phyloP scores from a whole-genome alignment of 371 early-diverging fungal species.

The Funneliformis caledonium region DNA sequence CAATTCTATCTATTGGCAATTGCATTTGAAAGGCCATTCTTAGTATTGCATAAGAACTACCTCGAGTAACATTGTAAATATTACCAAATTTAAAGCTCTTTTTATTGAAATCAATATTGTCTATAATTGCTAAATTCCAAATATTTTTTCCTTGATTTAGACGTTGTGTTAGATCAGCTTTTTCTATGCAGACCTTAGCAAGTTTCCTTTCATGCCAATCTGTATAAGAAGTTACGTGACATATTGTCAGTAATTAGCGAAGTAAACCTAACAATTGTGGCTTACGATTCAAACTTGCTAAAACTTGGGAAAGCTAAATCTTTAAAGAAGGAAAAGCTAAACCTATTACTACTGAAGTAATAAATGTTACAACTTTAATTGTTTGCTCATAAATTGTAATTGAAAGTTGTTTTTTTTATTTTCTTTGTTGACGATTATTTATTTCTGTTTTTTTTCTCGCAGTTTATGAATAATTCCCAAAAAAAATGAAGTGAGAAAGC shows the following conservation, averaged over 20 bases:
- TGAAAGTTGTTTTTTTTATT: background rate
- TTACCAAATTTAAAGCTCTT: no score
- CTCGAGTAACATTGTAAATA: background rate
- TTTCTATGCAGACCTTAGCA: background rate
- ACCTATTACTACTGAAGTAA: background rate
- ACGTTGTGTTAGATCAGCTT: background rate
- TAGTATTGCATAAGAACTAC: background rate
- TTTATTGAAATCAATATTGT: slow-evolving; percentile 19
- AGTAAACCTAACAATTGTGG: background rate
- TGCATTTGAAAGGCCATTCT: background rate
- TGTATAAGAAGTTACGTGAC: background rate
- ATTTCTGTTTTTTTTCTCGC: background rate
- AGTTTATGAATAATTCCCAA: background rate
- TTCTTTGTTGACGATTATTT: background rate
- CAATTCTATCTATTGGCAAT: background rate
- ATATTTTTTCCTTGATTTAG: slow-evolving; percentile 24
- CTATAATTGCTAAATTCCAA: slow-evolving; percentile 25
- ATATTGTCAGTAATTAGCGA: background rate
- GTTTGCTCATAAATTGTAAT: background rate
- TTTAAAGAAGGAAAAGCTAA: slow-evolving; percentile 13
- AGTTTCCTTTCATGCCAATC: background rate
- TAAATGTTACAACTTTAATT: slow-evolving; percentile 2
- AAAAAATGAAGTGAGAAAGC: background rate
- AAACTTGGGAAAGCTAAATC: slow-evolving; percentile 7
- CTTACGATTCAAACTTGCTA: background rate